Evolutionary conservation across 164 flowering plant genomes (phyloP), one percentile per base, ranked within the genome.

Genomic region (Santalum album): DNA sequence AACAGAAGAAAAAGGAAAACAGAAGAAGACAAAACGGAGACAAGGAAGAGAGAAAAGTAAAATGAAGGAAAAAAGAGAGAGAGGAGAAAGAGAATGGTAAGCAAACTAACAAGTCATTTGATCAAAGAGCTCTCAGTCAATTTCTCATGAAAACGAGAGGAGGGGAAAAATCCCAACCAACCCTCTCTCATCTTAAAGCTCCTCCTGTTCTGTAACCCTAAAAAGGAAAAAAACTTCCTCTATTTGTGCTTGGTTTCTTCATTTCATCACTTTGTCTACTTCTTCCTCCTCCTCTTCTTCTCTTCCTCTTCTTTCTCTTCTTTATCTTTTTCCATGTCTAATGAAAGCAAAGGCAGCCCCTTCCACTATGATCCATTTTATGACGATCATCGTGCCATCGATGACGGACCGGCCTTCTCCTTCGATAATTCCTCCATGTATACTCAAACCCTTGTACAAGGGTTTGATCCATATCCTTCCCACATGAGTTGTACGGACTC

Each of bases 401-500:
- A 26, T 21, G 21, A 42, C n/a, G 12, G 22, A 44, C 29, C n/a
- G n/a, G 12, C 23, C 36, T 60, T 64, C 25, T 59, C 53, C 12
- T 55, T 58, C 51, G 48, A 65, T 2, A 50, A n/a, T n/a, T n/a
- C n/a, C n/a, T n/a, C n/a, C n/a, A n/a, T n/a, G n/a, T n/a, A 49
- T 7, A 21, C 22, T 9, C 62, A 56, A 64, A 47, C 54, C 61
- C 62, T 26, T n/a, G n/a, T n/a, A 16, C 60, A 67, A 25, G 57
- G 53, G 16, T 62, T 62, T 25, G 71, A 66, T 58, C 64, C 71
- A 51, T 29, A 38, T 14, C n/a, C n/a, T n/a, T 38, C 6, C 16
- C 43, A 15, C 49, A 53, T 64, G 65, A 72, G 61, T 63, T 71
- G 65, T 70, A 66, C 70, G 23, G 70, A 73, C 22, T 65, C 35